Evolutionary conservation across 1,284 basidiomycete genomes (phyloP), one percentile per base, ranked within the genome.

Genomic region (Somion occarium): DNA sequence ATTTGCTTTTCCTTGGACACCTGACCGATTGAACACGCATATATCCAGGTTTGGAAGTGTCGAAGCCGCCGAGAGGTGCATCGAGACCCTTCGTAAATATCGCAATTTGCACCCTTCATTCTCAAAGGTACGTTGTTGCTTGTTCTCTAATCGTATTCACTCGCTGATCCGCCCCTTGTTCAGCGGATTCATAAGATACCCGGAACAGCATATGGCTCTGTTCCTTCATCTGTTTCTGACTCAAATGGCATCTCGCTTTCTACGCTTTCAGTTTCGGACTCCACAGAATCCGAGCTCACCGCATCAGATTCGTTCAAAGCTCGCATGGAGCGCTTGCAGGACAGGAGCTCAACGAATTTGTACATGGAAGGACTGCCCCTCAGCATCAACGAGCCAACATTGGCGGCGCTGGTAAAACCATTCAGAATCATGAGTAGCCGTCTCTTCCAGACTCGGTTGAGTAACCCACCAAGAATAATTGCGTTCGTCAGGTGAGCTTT

Each of bases 141-240:
- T 11, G 2, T n/a, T 26, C 34, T 20, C n/a, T n/a, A n/a, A n/a
- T n/a, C n/a, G n/a, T 23, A 9, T 41, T 48, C 19, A 23, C 45
- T 42, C 30, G 24, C 46, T n/a, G 34, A n/a, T 47, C 12, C 45
- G 11, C 53, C 41, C 7, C 27, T 24, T 15, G 26, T 15, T 34
- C 15, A 88, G 83, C 83, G 86, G 77, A 73, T 85, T 13, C 88
- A 88, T 66, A 86, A 87, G 64, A 88, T 90, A 38, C 86, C 86
- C 5, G 86, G 86, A 7, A 85, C 85, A 2, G 64, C 72, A 22
- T 85, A 83, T 48, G 57, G 53, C 4, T 57, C 56, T 37, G 58
- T 44, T 34, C 44, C 43, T 27, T 55, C 55, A 5, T 56, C 56
- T 41, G 58, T 39, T 34, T 44, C 43, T 39, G 55, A 45, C 24